Percentiles rank a stretch among this genome's conserved stretches.
These are phyloP conservation scores for Trichoderma semiorbis DNA, from an alignment of 2,329 filamentous ascomycete genomes.

Conservation along the genomic window DNA sequence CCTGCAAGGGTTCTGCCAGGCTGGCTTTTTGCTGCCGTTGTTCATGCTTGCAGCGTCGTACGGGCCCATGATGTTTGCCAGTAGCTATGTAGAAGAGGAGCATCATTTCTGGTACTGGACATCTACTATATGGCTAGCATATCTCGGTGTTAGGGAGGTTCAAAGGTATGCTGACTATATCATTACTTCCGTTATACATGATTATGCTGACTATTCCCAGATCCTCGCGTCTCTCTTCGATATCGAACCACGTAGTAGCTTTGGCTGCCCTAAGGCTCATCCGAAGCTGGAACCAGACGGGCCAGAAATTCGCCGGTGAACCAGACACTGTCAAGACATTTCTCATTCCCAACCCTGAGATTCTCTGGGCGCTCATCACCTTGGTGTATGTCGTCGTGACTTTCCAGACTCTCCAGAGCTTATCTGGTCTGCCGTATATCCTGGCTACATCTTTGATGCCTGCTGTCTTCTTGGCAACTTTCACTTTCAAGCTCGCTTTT, in stretches of 20 bases:
- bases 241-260: conserved; percentile 41
- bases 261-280: conserved; percentile 63
- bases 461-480: conserved; percentile 50
- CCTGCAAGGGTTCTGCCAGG: conserved; percentile 16
- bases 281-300: conserved; percentile 91
- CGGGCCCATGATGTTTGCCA: conserved; percentile 91
- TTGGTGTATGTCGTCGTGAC: conserved; percentile 63
- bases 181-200: background rate
- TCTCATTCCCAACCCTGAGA: conserved; percentile 57
- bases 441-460: conserved; percentile 40
- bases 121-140: conserved; percentile 64
- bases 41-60: conserved; percentile 59
- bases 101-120: conserved; percentile 99
- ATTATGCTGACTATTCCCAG: conserved; percentile 22
- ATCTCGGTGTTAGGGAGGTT: conserved; percentile 48
- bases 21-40: conserved; percentile 40
- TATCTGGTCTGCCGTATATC: conserved; percentile 41
- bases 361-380: conserved; percentile 73
- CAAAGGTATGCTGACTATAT: conserved; percentile 30
- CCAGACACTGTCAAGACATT: conserved; percentile 78
- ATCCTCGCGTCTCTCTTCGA: conserved; percentile 27
- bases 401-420: conserved; percentile 41
- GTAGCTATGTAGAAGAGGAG: conserved; percentile 96
- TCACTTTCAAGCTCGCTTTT: conserved; percentile 87
- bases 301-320: conserved; percentile 90